Evolutionary conservation across 176 grass and related monocot genomes (phyloP), one percentile per base, ranked within the genome.

Genomic region (Lolium multiflorum): DNA sequence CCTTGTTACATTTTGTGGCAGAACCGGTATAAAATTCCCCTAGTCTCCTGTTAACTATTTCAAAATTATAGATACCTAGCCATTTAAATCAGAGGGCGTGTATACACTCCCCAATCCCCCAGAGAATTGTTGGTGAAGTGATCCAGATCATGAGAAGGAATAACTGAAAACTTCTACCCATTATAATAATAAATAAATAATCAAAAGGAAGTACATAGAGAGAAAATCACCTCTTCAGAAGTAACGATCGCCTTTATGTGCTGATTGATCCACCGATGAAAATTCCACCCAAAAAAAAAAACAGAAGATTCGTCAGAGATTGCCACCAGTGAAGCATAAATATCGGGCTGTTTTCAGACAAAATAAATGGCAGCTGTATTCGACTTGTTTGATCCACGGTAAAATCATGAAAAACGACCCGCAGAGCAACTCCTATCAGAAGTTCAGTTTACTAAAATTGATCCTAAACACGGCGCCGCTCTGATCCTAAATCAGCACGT

Each of bases 241-340:
- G 97, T 99, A 85, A 99, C 93, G 60, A 99, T 99, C 48, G 97
- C 97, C 91, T 99, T 99, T 81, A 97, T 97, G 58, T 99, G 97
- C 97, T 99, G 94, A 76, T 91, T 76, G 24, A 88, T 9, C 71
- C 56, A 62, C 67, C 54, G 56, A 43, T 50, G 85, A 85, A 85
- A 58, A 81, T 31, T 44, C 54, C 85, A 49, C 16, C 76, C 31
- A 3, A 35, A 35, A 77, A 67, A 86, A 85, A 9, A 84, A 48
- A 83, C 55, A 92, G 10, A 20, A 39, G 82, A 85, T 0, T 62
- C 18, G 28, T 88, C 46, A 93, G 80, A 70, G 82, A 83, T 51
- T 25, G 25, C n/a, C 11, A 54, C 0, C 24, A 51, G 3, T 50
- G 76, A 86, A 10, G 6, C 38, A 3, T 46, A 49, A 49, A 38